Evolutionary conservation across 1,139 yeast species (phyloP).

Genomic region (Candida gigantensis): DNA sequence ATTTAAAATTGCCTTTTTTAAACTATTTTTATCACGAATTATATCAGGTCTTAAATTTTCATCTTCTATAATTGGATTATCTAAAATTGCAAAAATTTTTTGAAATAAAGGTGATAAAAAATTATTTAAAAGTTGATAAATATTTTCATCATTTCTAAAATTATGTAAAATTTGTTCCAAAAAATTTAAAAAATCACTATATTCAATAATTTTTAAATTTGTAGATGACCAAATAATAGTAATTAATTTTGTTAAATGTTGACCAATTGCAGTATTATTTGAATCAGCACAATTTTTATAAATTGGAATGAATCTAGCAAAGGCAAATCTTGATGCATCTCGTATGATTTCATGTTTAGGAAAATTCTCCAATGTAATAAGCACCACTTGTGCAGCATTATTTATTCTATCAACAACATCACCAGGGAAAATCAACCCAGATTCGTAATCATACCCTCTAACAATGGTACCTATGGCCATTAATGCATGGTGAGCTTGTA

Average conservation of each 20-base stretch:
- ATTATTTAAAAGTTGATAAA: constrained; percentile 73
- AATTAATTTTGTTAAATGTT: constrained; percentile 71
- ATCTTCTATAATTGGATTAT: constrained; percentile 23
- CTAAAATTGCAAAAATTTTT: constrained; percentile 60
- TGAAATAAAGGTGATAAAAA: constrained; percentile 71
- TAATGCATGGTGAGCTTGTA: constrained; percentile 83
- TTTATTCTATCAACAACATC: constrained; percentile 55
- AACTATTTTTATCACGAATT: constrained; percentile 57
- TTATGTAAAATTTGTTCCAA: constrained; percentile 85
- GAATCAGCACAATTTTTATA: constrained; percentile 31
- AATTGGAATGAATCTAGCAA: constrained; percentile 82
- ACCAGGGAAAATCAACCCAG: constrained; percentile 27
- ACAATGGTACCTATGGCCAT: constrained; percentile 90
- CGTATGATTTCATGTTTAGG: constrained; percentile 69
- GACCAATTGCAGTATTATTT: constrained; percentile 32
- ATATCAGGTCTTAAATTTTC: constrained; percentile 46
- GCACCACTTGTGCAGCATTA: constrained; percentile 77
- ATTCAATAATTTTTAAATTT: constrained; percentile 61
- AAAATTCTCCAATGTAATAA: constrained; percentile 79
- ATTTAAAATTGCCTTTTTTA: constrained; percentile 71
- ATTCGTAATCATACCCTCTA: constrained; percentile 68
- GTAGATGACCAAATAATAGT: constrained; percentile 71
- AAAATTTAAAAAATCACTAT: constrained; percentile 80
- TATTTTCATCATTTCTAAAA: constrained; percentile 64
- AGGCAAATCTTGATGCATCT: constrained; percentile 83